These are phyloP conservation scores for Lactarius pseudohatsudake DNA, from an alignment of 768 basidiomycete species.

Conservation along the genomic window DNA sequence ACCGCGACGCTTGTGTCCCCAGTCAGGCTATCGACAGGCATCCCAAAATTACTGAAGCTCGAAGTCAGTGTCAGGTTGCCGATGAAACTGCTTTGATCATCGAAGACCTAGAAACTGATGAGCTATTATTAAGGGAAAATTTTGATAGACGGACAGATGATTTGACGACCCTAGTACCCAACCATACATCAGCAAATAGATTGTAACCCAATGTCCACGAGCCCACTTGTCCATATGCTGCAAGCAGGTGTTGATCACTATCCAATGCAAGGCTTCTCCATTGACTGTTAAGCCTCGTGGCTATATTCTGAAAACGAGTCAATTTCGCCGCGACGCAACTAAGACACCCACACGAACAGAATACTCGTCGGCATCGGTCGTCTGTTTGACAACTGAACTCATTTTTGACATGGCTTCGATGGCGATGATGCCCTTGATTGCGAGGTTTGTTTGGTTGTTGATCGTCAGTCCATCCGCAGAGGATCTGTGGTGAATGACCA, in stretches of 20 bases:
- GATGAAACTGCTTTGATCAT: conserved; percentile 51
- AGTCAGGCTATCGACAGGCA: not conserved
- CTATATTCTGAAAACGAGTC: not conserved
- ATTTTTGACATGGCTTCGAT: not conserved
- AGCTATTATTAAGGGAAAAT: no score
- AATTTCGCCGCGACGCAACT: not conserved
- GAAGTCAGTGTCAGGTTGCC: conserved; percentile 36
- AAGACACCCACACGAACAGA: not conserved
- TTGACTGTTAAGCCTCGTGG: not conserved
- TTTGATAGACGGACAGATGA: not conserved
- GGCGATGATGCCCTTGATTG: not conserved
- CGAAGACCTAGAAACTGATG: conserved; percentile 39
- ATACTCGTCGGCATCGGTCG: not conserved
- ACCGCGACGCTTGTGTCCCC: not conserved
- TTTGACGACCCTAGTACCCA: not conserved
- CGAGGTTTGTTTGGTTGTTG: not conserved
- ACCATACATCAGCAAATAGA: not conserved
- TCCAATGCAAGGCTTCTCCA: not conserved
- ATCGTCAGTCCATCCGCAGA: not conserved
- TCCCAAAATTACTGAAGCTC: not conserved
- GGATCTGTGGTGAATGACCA: not conserved
- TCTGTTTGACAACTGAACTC: not conserved
- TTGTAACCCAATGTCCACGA: not conserved
- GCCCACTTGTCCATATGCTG: not conserved
- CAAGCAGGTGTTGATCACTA: not conserved